Percentiles rank a stretch among this genome's conserved stretches.
Evolutionary conservation across 106 monocot genomes (phyloP).

Genomic region (Triglochin maritima): DNA sequence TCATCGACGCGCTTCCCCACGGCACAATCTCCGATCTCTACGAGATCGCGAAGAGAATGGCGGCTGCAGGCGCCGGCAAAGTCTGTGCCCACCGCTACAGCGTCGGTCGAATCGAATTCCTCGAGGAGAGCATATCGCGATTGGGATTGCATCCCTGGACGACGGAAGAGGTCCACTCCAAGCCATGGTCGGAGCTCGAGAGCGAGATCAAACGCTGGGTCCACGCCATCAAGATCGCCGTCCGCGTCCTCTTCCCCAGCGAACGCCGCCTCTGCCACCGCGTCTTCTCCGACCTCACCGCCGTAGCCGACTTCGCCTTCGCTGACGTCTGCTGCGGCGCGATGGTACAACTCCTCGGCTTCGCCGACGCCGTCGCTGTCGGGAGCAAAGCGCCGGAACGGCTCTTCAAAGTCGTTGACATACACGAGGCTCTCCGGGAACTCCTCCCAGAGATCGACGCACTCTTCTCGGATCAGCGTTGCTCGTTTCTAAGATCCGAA

Average conservation of each 20-base stretch:
- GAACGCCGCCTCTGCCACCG: conserved; percentile 25
- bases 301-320: conserved; percentile 10
- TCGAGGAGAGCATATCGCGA: conserved; percentile 23
- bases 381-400: conserved; percentile 5
- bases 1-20: conserved; percentile 24
- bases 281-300: conserved; percentile 9
- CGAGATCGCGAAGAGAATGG: conserved; percentile 21
- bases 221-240: conserved; percentile 6
- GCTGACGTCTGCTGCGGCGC: conserved; percentile 1
- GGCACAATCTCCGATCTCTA: conserved; percentile 21
- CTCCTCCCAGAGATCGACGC: conserved; percentile 10
- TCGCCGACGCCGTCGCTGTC: conserved; percentile 10
- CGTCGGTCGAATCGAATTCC: conserved; percentile 5
- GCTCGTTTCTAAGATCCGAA: conserved; percentile 1
- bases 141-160: conserved; percentile 7
- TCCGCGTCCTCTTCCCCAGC: conserved; percentile 23
- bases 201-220: conserved; percentile 16
- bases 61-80: conserved; percentile 1
- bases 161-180: conserved; percentile 3
- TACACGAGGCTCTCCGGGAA: conserved; percentile 7
- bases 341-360: not conserved
- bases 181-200: conserved; percentile 9
- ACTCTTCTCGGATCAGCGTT: conserved; percentile 7
- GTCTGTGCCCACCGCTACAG: conserved; percentile 15
- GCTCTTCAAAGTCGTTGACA: conserved; percentile 13